Conservation (phyloP, 2,329 filamentous ascomycete species). For the Chaetomium strumarium region DNA sequence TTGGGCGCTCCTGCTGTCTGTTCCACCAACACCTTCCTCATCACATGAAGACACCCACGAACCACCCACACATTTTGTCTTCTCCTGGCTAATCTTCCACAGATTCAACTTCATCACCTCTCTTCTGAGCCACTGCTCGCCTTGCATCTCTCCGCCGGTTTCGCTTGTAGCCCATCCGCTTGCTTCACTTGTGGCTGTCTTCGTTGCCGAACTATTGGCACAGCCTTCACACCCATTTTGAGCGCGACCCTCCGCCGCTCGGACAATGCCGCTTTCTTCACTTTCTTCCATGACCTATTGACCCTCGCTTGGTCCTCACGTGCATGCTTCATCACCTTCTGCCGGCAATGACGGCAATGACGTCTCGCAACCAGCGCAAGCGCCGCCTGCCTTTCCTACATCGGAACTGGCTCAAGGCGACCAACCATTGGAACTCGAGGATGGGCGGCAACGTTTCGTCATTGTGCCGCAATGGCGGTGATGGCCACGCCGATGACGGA, state of each 20-base stretch:
- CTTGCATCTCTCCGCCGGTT: neutral
- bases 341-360: slow-evolving; percentile 49
- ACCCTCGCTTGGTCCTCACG: neutral
- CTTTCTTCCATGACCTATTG: neutral
- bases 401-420: slow-evolving; percentile 46
- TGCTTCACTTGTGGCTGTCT: neutral
- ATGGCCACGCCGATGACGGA: slow-evolving; percentile 21
- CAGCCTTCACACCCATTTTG: neutral
- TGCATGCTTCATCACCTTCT: slow-evolving; percentile 15
- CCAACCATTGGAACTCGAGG: slow-evolving; percentile 38
- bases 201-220: too few species aligned
- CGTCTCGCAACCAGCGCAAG: slow-evolving; percentile 40
- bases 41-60: too few species aligned
- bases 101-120: too few species aligned
- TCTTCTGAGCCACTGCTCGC: too few species aligned
- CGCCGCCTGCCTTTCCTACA: slow-evolving; percentile 50
- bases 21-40: too few species aligned
- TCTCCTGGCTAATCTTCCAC: too few species aligned
- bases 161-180: neutral
- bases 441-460: slow-evolving; percentile 43
- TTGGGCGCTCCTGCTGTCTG: too few species aligned
- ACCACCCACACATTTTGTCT: too few species aligned
- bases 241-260: neutral
- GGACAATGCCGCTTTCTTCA: slow-evolving; percentile 7
- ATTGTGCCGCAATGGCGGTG: slow-evolving; percentile 31